Base-by-base conservation (phyloP, 257 asterid genomes). In the Petrea volubilis region DNA sequence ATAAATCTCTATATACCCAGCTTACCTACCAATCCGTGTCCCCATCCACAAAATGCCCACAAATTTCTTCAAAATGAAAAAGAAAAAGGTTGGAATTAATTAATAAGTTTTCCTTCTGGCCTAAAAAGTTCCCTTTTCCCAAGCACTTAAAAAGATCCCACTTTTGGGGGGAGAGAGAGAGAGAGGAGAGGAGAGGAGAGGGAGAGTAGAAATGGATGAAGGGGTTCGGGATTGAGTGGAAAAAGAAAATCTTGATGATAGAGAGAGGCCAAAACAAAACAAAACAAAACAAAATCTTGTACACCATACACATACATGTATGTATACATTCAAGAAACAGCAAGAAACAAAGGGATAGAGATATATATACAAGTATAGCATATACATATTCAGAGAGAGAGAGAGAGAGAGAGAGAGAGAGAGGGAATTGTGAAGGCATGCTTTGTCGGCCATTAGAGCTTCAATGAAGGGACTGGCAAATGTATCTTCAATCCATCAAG, bases 371-470 rank as follows among this genome's bases (percentile, higher is more conserved):
- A 28, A 28, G 66, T 17, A 63, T 28, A 13, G 10, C 20, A 25
- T 66, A n/a, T 25, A 15, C 23, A 40, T 23, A n/a, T n/a, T n/a
- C n/a, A n/a, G n/a, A n/a, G n/a, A n/a, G 6, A 66, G 29, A 53
- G 49, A 41, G 14, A 33, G 13, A 65, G 65, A 61, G 52, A 31
- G 44, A 63, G 56, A 18, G 70, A 46, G 79, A 25, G 74, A 49
- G 61, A 8, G 79, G 44, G 64, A 41, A 28, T 47, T 46, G 79
- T 77, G 79, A 67, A 72, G 78, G 87, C 96, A 90, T 92, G 97
- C 93, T 85, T 85, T 86, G 97, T 92, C 95, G 85, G 96, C 97
- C 98, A 92, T 84, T 83, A 76, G 74, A 85, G 88, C 83, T 86
- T 92, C 93, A 80, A 60, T 79, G 87, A 82, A 79, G 68, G 71